Percentiles rank a stretch among this genome's conserved stretches.
Evolutionary conservation across 177 flowering plant species (phyloP).

Genomic region (Telopea speciosissima): DNA sequence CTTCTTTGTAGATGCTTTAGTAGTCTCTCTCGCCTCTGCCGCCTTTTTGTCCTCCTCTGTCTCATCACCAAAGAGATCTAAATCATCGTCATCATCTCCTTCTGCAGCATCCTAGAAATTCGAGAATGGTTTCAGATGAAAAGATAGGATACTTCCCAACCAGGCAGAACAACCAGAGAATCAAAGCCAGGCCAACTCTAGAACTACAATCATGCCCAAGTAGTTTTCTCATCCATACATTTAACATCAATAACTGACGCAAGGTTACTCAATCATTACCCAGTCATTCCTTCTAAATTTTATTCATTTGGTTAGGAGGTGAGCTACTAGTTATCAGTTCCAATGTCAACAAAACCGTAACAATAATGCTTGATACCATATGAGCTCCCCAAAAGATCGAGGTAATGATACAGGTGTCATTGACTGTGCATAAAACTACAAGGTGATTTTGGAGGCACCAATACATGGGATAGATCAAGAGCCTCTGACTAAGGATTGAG

Average conservation of each 20-base stretch:
- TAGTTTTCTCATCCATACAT: not conserved
- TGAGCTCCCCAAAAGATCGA: not conserved
- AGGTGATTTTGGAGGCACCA: not conserved
- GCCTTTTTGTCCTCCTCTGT: slow-evolving; percentile 97
- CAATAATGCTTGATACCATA: not conserved
- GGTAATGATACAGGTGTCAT: not conserved
- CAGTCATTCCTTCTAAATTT: not conserved
- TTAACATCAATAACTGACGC: not conserved
- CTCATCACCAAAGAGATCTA: slow-evolving; percentile 98
- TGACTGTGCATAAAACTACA: not conserved
- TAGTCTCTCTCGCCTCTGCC: slow-evolving; percentile 75
- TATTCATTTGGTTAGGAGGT: not conserved
- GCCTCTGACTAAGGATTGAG: too few species aligned
- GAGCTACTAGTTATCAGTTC: too few species aligned
- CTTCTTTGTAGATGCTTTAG: slow-evolving; percentile 67
- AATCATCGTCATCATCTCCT: slow-evolving; percentile 80
- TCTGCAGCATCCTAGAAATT: slow-evolving; percentile 32
- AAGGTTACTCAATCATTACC: not conserved
- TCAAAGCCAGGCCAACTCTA: not conserved
- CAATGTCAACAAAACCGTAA: too few species aligned
- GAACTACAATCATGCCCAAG: not conserved
- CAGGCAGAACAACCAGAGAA: not conserved
- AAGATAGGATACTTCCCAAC: not conserved
- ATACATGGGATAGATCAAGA: not conserved
- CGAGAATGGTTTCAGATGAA: not conserved